Evolutionary conservation across 106 monocot genomes (phyloP), one percentile per base, ranked within the genome.

Genomic region (Dioscorea alata): DNA sequence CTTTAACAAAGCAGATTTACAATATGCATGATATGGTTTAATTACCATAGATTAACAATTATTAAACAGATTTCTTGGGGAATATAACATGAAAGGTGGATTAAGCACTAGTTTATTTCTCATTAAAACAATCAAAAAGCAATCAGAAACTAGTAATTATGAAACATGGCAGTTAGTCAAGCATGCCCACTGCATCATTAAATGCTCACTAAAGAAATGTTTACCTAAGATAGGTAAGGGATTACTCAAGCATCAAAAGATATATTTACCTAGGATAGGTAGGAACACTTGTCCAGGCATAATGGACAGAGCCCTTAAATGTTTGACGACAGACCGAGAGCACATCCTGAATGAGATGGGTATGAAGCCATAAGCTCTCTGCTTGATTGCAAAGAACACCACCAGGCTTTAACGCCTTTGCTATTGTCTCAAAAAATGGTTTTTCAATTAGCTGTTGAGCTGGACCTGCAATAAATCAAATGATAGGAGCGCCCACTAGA

Each of bases 321-420:
- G 76, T 87, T 66, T 87, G 69, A 33, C 48, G 63, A 68, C 99
- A 99, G 60, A 87, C 81, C 1, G 87, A 80, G 9, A 93, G 85
- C 93, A 99, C 93, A 49, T 99, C 83, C 71, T 93, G 87, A 64
- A 99, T 93, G 58, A 99, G 84, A 74, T 99, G 99, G 16, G 90
- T 99, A 76, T 99, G 99, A 20, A 99, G 90, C 92, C 92, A 99
- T 81, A 99, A 87, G 79, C 99, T 99, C 70, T 99, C 99, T 22
- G 93, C 90, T 73, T 85, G 86, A 72, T 90, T 93, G 75, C 93
- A 99, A 5, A 99, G 82, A 63, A 99, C 87, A 21, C 99, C 99
- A 65, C 99, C 99, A 69, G 90, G 87, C 31, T 68, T 85, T 50
- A 99, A 69, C 57, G 87, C 87, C 63, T 73, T 90, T 34, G 87